Evolutionary conservation across 2,329 filamentous ascomycete species (phyloP).

Genomic region (Gnomoniopsis sp.): DNA sequence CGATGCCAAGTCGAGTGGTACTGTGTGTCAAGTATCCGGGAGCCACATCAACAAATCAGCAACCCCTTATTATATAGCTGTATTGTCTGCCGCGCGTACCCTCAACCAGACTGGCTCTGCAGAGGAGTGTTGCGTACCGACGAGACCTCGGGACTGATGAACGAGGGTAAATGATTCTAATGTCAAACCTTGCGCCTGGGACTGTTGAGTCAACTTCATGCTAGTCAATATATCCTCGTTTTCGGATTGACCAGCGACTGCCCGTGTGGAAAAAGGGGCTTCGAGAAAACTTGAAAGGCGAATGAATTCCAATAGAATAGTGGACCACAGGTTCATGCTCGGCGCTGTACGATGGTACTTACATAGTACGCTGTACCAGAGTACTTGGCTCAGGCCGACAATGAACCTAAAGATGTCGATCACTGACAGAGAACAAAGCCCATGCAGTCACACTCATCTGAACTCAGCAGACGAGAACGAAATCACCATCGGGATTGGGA

Average conservation of each 20-base stretch:
- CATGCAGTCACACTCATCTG: neutral
- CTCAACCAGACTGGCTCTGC: neutral
- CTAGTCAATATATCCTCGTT: neutral
- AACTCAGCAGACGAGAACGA: neutral
- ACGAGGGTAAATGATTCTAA: neutral
- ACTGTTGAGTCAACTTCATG: neutral
- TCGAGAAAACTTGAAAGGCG: neutral
- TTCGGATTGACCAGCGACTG: neutral
- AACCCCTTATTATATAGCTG: neutral
- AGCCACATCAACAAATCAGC: neutral
- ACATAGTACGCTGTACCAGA: too few species aligned
- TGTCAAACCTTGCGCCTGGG: neutral
- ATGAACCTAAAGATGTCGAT: too few species aligned
- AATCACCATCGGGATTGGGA: too few species aligned
- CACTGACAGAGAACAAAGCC: neutral
- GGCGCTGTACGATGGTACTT: neutral
- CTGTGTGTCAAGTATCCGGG: neutral
- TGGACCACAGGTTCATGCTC: neutral
- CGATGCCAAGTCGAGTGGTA: neutral
- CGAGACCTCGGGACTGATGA: neutral
- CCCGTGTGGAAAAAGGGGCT: neutral
- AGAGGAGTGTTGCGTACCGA: neutral
- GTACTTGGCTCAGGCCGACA: neutral
- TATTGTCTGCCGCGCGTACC: neutral
- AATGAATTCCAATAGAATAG: neutral